Evolutionary conservation across 2,329 filamentous ascomycete species (phyloP), one percentile per base, ranked within the genome.

Genomic region (Colletotrichum scovillei): DNA sequence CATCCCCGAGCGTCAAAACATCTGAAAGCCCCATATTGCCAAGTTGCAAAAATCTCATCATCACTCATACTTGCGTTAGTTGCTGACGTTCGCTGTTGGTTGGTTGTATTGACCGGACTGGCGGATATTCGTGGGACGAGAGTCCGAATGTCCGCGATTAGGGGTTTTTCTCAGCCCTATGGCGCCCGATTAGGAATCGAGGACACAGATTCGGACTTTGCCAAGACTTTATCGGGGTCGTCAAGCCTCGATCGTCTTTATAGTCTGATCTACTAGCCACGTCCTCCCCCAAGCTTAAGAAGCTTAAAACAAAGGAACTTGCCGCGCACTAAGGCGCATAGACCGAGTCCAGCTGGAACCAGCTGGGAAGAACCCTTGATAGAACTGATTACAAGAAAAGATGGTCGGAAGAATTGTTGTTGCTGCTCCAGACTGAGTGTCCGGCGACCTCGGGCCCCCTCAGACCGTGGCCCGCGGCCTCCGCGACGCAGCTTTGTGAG

Each of bases 381-480:
- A 16, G 38, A 42, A 42, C 5, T 19, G 38, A 42, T 3, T 42
- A 42, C 16, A 42, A 42, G 16, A 42, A 19, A 19, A 19, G 16
- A 14, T 16, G 6, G 16, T 16, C 38, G 38, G 38, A 42, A 59
- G 12, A 67, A 38, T 14, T 32, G 24, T 57, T 62, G 19, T n/a
- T 49, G 16, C 35, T 22, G 8, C 5, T 11, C 63, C 57, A 57
- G 26, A 42, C 16, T 7, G 24, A n/a, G 9, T 14, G 8, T 3
- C 22, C 52, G 58, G 69, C 5, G 28, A 24, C 16, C 49, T 58
- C 24, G 65, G 52, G 24, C 28, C n/a, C 52, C 58, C 5, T 12
- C 6, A 12, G 22, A 5, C 5, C 56, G 55, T 14, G 28, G 65
- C 26, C 69, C 65, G 69, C 69, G 64, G 69, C 58, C 58, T 38